These are phyloP conservation scores for Maudiozyma saulgeensis DNA, from an alignment of 805 yeast species.

Conservation along the genomic window DNA sequence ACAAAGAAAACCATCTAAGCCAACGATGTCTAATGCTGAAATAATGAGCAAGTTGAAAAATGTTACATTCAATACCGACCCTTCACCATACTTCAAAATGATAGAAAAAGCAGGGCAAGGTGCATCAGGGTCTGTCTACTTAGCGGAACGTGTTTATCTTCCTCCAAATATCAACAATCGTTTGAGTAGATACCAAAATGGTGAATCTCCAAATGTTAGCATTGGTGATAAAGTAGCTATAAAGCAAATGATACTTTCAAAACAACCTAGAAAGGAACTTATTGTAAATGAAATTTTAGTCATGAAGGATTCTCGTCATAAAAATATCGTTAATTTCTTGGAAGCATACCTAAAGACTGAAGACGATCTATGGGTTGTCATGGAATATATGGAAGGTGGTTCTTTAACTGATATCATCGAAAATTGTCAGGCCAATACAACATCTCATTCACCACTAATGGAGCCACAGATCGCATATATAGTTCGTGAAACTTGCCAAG, in stretches of 20 bases:
- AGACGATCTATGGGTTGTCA: slow-evolving; percentile 92
- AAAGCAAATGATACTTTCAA: slow-evolving; percentile 86
- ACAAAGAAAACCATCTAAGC: slow-evolving; percentile 42
- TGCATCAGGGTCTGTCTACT: slow-evolving; percentile 90
- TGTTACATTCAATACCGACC: slow-evolving; percentile 78
- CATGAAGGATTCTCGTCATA: slow-evolving; percentile 92
- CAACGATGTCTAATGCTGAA: slow-evolving; percentile 76
- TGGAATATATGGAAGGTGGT: slow-evolving; percentile 99
- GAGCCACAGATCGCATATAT: slow-evolving; percentile 90
- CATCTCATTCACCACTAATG: slow-evolving; percentile 35
- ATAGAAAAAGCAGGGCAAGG: slow-evolving; percentile 93
- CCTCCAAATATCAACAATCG: slow-evolving; percentile 18
- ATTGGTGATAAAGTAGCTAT: slow-evolving; percentile 75
- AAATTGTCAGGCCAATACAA: slow-evolving; percentile 51
- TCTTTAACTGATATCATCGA: slow-evolving; percentile 92
- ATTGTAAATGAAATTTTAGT: slow-evolving; percentile 93
- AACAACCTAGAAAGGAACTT: slow-evolving; percentile 89
- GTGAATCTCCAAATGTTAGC: slow-evolving; percentile 16
- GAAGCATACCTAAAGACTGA: slow-evolving; percentile 79
- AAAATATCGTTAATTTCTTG: slow-evolving; percentile 87
- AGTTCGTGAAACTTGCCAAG: slow-evolving; percentile 82
- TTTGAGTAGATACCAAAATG: slow-evolving; percentile 8
- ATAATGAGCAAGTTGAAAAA: slow-evolving; percentile 69
- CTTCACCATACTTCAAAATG: slow-evolving; percentile 69
- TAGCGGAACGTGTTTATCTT: slow-evolving; percentile 55